Evolutionary conservation across 106 monocot species (phyloP).

Genomic region (Ottelia alismoides): DNA sequence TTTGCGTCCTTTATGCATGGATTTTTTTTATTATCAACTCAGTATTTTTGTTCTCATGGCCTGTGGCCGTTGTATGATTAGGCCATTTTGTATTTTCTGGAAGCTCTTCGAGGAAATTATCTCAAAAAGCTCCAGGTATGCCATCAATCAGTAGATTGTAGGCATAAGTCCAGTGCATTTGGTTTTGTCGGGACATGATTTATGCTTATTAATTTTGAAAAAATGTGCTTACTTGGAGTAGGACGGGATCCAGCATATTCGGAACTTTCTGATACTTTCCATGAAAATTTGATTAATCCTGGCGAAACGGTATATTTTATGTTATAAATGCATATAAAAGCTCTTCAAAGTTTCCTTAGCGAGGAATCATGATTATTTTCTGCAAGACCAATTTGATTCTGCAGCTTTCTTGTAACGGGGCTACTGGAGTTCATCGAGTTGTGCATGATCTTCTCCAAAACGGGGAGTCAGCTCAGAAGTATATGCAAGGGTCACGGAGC

Average conservation of each 20-base stretch:
- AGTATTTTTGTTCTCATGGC: no score
- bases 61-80: no score
- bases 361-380: neutral
- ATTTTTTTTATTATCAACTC: no score
- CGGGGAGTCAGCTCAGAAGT: constrained; percentile 52
- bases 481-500: constrained; percentile 30
- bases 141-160: neutral
- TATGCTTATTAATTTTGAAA: constrained; percentile 4
- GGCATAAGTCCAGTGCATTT: neutral
- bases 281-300: constrained; percentile 40
- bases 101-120: neutral
- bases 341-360: neutral
- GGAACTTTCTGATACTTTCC: constrained; percentile 24
- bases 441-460: constrained; percentile 63
- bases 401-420: constrained; percentile 31
- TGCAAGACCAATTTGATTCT: neutral
- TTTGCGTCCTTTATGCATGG: no score
- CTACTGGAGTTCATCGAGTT: constrained; percentile 28
- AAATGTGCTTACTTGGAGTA: no score
- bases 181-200: neutral
- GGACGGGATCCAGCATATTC: constrained; percentile 37
- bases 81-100: constrained; percentile 1
- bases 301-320: constrained; percentile 17
- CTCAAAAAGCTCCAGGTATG: neutral
- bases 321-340: neutral